Percentiles rank a stretch among this genome's conserved stretches.
These are phyloP conservation scores for Botryotinia convoluta DNA, from an alignment of 2,329 filamentous ascomycete genomes.

Conservation along the genomic window DNA sequence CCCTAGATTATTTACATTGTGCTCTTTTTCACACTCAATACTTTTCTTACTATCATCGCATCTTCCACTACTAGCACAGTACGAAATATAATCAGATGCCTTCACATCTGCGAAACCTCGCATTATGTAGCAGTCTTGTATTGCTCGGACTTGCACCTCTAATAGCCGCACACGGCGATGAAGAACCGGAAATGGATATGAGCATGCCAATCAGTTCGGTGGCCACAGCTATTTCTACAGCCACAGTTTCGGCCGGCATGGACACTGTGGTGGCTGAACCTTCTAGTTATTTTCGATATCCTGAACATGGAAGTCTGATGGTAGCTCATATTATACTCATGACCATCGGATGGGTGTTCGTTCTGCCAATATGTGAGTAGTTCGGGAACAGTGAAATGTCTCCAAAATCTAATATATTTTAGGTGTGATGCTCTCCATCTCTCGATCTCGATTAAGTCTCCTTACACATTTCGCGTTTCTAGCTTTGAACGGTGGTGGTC, in stretches of 20 bases:
- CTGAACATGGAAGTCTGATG: constrained; percentile 42
- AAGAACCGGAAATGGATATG: constrained; percentile 36
- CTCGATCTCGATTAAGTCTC: constrained; percentile 71
- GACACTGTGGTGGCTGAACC: constrained; percentile 31
- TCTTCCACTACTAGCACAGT: background rate
- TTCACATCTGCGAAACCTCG: constrained; percentile 1
- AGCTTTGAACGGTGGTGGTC: constrained; percentile 58
- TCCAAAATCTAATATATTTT: constrained; percentile 14
- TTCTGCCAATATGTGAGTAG: constrained; percentile 64
- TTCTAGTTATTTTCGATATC: constrained; percentile 43
- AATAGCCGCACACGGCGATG: constrained; percentile 22
- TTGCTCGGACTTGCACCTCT: constrained; percentile 22
- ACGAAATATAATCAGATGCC: constrained; percentile 14
- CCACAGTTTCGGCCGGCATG: background rate
- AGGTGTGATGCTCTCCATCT: constrained; percentile 77
- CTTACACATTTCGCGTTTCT: constrained; percentile 67
- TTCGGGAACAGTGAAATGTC: background rate
- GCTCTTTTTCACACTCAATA: background rate
- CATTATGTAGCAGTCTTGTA: constrained; percentile 9
- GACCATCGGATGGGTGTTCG: constrained; percentile 65
- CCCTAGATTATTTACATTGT: background rate
- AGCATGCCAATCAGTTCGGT: constrained; percentile 13
- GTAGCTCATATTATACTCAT: constrained; percentile 65
- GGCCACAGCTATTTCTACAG: constrained; percentile 16
- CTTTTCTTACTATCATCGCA: background rate